Base-by-base conservation (phyloP, 164 flowering plant genomes). In the Platanus orientalis region DNA sequence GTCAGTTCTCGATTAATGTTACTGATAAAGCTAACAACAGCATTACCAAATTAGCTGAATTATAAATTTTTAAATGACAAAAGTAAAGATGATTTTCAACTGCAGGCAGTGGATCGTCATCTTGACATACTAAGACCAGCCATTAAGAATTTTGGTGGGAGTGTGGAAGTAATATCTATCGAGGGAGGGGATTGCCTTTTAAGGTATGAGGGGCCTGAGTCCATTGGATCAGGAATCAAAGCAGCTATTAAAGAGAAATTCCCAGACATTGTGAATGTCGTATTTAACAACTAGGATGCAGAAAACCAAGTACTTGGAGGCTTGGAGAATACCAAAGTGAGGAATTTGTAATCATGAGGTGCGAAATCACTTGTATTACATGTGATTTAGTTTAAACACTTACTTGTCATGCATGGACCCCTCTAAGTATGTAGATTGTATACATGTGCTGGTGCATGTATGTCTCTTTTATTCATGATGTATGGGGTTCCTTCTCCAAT, bases 241-340 rank as follows among this genome's bases (percentile, higher is more conserved):
- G 97, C 98, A 60, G 98, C 96, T 16, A 94, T 94, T 24, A 90
- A 90, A 75, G 98, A 94, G 81, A 89, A 79, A 67, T 94, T 90
- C 76, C 87, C 95, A 7, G 96, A 87, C 58, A 83, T 94, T 51
- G 71, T 60, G 14, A 81, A 87, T 80, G 93, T 93, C 21, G 69
- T 79, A 17, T 76, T 93, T 42, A 64, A 76, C 13, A 54, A 44
- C 62, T 84, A 84, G 74, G 32, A 25, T 66, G 65, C 20, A 27
- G 42, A 44, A 27, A 30, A 20, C 13, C 50, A 47, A 27, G 47
- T 28, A 17, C 10, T 9, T 25, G 57, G 55, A 25, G 23, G 44
- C 26, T 30, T 19, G 39, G 58, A 39, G 13, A 49, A 20, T 54
- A 39, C 30, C 55, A 44, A 24, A 40, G 40, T 20, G 16, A 12